Evolutionary conservation across 352 stramenopile genomes (phyloP).

Genomic region (Phytophthora capsici): DNA sequence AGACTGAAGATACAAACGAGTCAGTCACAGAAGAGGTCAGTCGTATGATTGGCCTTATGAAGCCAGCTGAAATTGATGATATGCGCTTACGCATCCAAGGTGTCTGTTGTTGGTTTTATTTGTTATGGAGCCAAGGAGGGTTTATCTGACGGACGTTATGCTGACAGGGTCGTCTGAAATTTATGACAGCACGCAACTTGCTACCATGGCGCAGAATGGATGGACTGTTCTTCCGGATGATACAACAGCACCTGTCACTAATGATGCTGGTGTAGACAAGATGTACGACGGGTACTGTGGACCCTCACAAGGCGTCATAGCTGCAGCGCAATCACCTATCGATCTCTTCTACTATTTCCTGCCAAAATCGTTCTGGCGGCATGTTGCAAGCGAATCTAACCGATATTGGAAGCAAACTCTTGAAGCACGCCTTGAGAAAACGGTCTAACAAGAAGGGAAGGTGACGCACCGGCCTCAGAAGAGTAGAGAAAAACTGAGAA

Average conservation of each 20-base stretch:
- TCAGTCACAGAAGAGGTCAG: no score
- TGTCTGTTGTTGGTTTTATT: no score
- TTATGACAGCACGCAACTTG: conserved; percentile 11
- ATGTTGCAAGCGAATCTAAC: conserved; percentile 1
- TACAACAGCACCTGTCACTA: not conserved
- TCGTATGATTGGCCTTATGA: no score
- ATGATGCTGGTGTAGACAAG: not conserved
- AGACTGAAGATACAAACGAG: no score
- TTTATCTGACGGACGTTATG: no score
- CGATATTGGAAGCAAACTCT: conserved; percentile 12
- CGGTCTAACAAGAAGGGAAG: not conserved
- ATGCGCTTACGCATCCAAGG: no score
- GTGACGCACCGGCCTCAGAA: not conserved
- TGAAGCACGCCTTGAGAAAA: not conserved
- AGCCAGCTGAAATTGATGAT: no score
- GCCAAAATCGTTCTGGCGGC: conserved; percentile 13
- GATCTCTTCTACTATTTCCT: conserved; percentile 20
- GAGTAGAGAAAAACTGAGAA: not conserved
- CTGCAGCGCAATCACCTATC: not conserved
- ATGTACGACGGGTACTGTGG: conserved; percentile 8
- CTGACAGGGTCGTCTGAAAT: no score
- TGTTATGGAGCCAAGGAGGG: no score
- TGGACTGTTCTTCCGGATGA: conserved; percentile 5
- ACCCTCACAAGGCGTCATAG: not conserved
- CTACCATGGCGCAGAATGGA: not conserved